Base-by-base conservation (phyloP, 768 basidiomycete genomes). In the Botryobasidium botryosum region DNA sequence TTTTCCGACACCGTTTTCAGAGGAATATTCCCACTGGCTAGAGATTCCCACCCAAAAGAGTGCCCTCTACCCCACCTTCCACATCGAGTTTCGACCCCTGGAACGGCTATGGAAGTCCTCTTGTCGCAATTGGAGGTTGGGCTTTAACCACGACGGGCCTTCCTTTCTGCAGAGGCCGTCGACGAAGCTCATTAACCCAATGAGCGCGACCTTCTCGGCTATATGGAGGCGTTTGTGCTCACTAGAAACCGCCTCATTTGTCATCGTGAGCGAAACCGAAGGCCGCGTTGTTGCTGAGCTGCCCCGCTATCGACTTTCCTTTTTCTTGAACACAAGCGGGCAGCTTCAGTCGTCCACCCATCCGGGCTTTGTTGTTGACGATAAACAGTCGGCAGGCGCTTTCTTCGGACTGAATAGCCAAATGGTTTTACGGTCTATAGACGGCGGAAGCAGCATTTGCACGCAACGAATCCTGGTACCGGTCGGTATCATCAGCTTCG, bases 381-480 rank as follows among this genome's bases (percentile, higher is more conserved):
- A 42, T 12, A 28, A 42, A 15, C 12, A 42, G 21, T 28, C 13
- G 7, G 12, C 25, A 28, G 40, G 40, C 12, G 28, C 40, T 7
- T 10, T 42, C 8, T 7, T 42, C 12, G 40, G 40, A 12, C 40
- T 42, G 7, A 15, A 42, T 10, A 28, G 13, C 10, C 40, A 42
- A 20, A 10, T 42, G 12, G 40, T 42, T 42, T 29, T 42, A 27
- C 37, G 37, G 10, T 21, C 12, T 10, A 21, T 10, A 12, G 26
- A 40, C 15, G 20, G 38, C n/a, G n/a, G n/a, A n/a, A n/a, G n/a
- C n/a, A n/a, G n/a, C n/a, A n/a, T n/a, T n/a, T n/a, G n/a, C n/a
- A n/a, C n/a, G n/a, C n/a, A n/a, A n/a, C n/a, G n/a, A n/a, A n/a
- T 35, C 41, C 15, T 29, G 10, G 27, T 71, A 32, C 70, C 70